Evolutionary conservation across 2,329 filamentous ascomycete genomes (phyloP).

Genomic region (Paramyrothecium sp.): DNA sequence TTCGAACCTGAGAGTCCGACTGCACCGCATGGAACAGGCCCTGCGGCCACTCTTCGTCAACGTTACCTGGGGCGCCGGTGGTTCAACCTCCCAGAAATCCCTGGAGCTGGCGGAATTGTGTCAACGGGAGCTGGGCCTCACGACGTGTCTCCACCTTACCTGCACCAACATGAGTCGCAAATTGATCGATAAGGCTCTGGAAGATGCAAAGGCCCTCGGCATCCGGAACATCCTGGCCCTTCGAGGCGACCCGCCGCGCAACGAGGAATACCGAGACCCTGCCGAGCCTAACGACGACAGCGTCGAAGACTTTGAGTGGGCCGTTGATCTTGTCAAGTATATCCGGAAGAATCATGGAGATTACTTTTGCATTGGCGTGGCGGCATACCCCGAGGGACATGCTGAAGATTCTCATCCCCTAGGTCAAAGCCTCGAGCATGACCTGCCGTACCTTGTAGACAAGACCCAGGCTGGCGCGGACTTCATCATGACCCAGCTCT

Average conservation of each 20-base stretch:
- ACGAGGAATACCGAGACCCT: slow-evolving; percentile 76
- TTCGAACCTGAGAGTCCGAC: slow-evolving; percentile 86
- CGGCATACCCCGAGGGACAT: slow-evolving; percentile 93
- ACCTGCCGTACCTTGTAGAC: slow-evolving; percentile 85
- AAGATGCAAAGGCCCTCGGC: slow-evolving; percentile 85
- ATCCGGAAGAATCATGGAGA: slow-evolving; percentile 84
- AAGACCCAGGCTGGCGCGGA: slow-evolving; percentile 91
- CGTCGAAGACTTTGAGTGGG: slow-evolving; percentile 82
- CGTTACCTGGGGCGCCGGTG: slow-evolving; percentile 96
- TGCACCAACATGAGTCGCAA: slow-evolving; percentile 95
- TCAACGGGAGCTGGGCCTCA: slow-evolving; percentile 86
- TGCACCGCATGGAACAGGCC: slow-evolving; percentile 92
- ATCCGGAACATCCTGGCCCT: slow-evolving; percentile 93
- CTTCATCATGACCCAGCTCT: slow-evolving; percentile 98
- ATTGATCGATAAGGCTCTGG: slow-evolving; percentile 83
- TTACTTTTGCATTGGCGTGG: slow-evolving; percentile 95
- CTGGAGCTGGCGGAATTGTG: slow-evolving; percentile 94
- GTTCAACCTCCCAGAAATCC: slow-evolving; percentile 86
- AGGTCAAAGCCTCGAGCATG: slow-evolving; percentile 68
- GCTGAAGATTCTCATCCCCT: slow-evolving; percentile 83
- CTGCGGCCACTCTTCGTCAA: slow-evolving; percentile 93
- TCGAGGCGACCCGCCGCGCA: slow-evolving; percentile 85
- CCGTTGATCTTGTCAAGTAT: slow-evolving; percentile 84
- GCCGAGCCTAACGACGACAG: slow-evolving; percentile 56
- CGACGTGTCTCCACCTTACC: slow-evolving; percentile 92